These are phyloP conservation scores for Diaporthe citrichinensis DNA, from an alignment of 2,329 filamentous ascomycete species.

Conservation along the genomic window DNA sequence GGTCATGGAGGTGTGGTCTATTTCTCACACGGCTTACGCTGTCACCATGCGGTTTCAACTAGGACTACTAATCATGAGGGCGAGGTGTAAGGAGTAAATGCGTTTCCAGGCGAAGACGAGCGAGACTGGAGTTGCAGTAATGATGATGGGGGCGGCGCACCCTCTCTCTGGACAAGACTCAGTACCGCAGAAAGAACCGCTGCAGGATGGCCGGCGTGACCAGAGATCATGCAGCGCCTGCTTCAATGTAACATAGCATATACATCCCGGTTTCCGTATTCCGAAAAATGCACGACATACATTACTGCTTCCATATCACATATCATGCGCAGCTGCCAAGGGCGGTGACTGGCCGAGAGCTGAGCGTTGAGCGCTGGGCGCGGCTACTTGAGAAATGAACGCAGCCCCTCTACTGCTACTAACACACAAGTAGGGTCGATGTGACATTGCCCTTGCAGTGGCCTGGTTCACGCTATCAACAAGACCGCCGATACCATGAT, in stretches of 20 bases:
- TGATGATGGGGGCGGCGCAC: constrained; percentile 8
- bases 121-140: constrained; percentile 14
- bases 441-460: constrained; percentile 36
- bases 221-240: constrained; percentile 27
- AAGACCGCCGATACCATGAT: neutral
- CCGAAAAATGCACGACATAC: constrained; percentile 34
- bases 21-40: neutral
- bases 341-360: constrained; percentile 4
- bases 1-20: neutral
- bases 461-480: constrained; percentile 16
- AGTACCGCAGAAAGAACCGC: neutral
- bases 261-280: constrained; percentile 18
- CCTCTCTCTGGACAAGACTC: neutral
- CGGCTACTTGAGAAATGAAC: constrained; percentile 11
- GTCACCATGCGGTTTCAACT: constrained; percentile 1
- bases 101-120: constrained; percentile 14
- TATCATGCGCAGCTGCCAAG: constrained; percentile 1
- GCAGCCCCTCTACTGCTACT: neutral
- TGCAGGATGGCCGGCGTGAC: constrained; percentile 17
- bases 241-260: constrained; percentile 28
- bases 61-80: constrained; percentile 31
- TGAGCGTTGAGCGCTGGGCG: constrained; percentile 24
- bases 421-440: neutral
- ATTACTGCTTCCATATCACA: constrained; percentile 14
- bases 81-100: constrained; percentile 31